A percentile compares a stretch with the other conserved stretches of the same genome.
Evolutionary conservation across 2,329 filamentous ascomycete genomes (phyloP).

Genomic region (Chalara sp.): DNA sequence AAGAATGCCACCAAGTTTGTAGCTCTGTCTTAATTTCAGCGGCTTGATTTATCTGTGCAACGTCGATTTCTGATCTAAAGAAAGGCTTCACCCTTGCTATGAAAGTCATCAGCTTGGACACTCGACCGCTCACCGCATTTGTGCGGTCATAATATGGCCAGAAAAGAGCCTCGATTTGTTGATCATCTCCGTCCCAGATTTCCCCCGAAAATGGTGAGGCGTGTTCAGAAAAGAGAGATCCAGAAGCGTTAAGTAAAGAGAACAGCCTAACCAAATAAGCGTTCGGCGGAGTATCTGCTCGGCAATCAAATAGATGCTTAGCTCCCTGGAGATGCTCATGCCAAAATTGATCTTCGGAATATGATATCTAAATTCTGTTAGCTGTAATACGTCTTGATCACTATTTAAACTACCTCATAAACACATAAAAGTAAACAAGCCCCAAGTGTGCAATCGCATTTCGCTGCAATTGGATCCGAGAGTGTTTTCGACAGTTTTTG

Average conservation of each 20-base stretch:
- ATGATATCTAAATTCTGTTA: slow-evolving; percentile 18
- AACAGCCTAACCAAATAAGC: slow-evolving; percentile 25
- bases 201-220: slow-evolving; percentile 22
- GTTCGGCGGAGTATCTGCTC: slow-evolving; percentile 19
- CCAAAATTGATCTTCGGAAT: slow-evolving; percentile 22
- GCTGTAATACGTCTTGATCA: background rate
- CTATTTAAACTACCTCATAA: slow-evolving; percentile 19
- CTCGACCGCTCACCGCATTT: too few species aligned
- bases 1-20: slow-evolving; percentile 19
- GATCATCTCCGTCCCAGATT: slow-evolving; percentile 23
- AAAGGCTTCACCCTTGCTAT: slow-evolving; percentile 23
- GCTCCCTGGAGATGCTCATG: slow-evolving; percentile 24
- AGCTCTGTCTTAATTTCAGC: slow-evolving; percentile 15
- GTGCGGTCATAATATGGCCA: slow-evolving; percentile 11
- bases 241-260: slow-evolving; percentile 24
- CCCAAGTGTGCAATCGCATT: slow-evolving; percentile 21
- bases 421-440: slow-evolving; percentile 25
- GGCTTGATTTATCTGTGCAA: slow-evolving; percentile 14
- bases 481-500: slow-evolving; percentile 18
- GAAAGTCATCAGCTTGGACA: slow-evolving; percentile 23
- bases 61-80: slow-evolving; percentile 17
- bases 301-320: slow-evolving; percentile 22
- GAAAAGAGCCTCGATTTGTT: too few species aligned
- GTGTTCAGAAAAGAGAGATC: slow-evolving; percentile 19
- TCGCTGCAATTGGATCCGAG: slow-evolving; percentile 18